These are phyloP conservation scores for Paramecium pentaurelia DNA, from an alignment of 73 alveolate genomes.

Conservation along the genomic window DNA sequence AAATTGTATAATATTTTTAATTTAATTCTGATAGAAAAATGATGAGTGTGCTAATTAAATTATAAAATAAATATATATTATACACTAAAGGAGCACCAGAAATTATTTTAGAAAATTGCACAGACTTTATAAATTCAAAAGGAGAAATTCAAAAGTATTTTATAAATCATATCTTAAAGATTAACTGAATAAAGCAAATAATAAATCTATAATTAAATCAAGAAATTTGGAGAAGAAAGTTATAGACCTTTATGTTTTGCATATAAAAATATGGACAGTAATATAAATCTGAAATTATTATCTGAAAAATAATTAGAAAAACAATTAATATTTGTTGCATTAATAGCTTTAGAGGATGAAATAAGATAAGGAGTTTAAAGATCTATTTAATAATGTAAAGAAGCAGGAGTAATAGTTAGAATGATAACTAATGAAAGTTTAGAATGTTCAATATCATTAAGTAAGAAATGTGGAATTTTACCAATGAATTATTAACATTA, in stretches of 20 bases:
- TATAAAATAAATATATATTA: constrained; percentile 29
- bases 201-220: constrained; percentile 62
- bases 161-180: not conserved
- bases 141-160: constrained; percentile 57
- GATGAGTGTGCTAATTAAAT: constrained; percentile 75
- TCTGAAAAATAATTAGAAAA: constrained; percentile 68
- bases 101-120: constrained; percentile 70
- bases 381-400: constrained; percentile 76
- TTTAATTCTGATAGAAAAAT: constrained; percentile 90
- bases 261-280: constrained; percentile 67
- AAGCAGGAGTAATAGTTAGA: constrained; percentile 87
- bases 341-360: constrained; percentile 88
- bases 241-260: constrained; percentile 81
- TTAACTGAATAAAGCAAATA: constrained; percentile 45
- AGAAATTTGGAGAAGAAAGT: constrained; percentile 70
- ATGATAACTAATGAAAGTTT: constrained; percentile 94
- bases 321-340: constrained; percentile 63
- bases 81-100: constrained; percentile 92
- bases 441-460: constrained; percentile 87
- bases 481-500: constrained; percentile 65
- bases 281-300: constrained; percentile 36
- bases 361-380: constrained; percentile 84
- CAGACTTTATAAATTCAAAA: constrained; percentile 60
- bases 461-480: constrained; percentile 82
- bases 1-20: constrained; percentile 64